Evolutionary conservation across 1,284 basidiomycete genomes (phyloP).

Genomic region (Leccinum insigne): DNA sequence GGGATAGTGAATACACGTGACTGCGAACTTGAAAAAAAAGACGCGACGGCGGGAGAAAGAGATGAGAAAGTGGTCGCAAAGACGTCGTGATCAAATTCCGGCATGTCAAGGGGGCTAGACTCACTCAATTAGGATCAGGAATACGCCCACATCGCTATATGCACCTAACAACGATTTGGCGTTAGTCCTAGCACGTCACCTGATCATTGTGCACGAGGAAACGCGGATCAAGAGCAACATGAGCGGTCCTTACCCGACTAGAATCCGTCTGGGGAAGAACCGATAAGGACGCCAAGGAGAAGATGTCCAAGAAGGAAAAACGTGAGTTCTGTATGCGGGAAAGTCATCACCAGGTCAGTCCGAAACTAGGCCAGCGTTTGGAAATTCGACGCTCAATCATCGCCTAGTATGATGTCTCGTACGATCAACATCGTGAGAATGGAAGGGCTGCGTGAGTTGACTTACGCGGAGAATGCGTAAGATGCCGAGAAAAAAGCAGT

Average conservation of each 20-base stretch:
- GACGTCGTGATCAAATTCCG: not conserved
- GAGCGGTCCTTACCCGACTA: not conserved
- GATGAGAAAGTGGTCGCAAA: not conserved
- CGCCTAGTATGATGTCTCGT: conserved; percentile 46
- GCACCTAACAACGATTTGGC: conserved; percentile 49
- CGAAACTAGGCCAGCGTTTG: conserved; percentile 1
- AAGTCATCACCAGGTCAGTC: conserved; percentile 11
- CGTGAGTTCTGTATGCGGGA: conserved; percentile 54
- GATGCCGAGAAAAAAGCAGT: not conserved
- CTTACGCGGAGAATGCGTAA: not conserved
- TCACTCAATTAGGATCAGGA: conserved; percentile 87
- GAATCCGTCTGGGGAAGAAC: conserved; percentile 71
- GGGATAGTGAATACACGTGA: not conserved
- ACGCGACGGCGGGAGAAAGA: not conserved
- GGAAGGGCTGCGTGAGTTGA: conserved; percentile 67
- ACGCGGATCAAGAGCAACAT: not conserved
- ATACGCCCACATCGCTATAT: conserved; percentile 95
- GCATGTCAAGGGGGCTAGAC: conserved; percentile 17
- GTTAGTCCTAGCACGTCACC: conserved; percentile 1
- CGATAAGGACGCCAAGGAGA: conserved; percentile 83
- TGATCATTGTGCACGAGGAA: conserved; percentile 1
- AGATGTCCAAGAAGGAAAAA: conserved; percentile 89
- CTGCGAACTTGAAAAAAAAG: not conserved
- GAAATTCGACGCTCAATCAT: conserved; percentile 26
- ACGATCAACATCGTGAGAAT: conserved; percentile 85